Base-by-base conservation (phyloP, 352 stramenopile species). In the Halophytophthora batemanensis region DNA sequence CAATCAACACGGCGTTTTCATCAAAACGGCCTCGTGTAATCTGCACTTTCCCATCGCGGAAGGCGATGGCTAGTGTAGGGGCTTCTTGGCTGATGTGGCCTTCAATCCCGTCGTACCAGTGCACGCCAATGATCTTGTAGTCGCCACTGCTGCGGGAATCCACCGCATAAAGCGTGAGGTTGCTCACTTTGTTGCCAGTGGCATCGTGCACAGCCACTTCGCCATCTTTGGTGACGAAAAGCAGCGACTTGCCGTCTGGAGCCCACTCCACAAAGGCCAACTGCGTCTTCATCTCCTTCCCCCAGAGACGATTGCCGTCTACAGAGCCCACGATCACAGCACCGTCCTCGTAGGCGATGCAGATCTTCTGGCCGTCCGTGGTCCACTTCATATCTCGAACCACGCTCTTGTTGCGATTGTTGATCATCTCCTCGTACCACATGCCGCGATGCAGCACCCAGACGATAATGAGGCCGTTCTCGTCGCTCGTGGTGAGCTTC, bases 341-440 rank as follows among this genome's bases (percentile, higher is more conserved):
- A 19, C 92, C 90, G 64, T 98, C 93, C 49, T 95, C 89, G 61
- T 98, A 98, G 12, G 89, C 90, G 58, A 98, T 98, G 59, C 92
- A 98, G 52, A 98, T 98, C 69, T 96, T 96, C 63, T 96, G 74
- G 0, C 93, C 93, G 69, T 98, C 87, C 6, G 79, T 84, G 6
- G 89, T 97, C 93, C 92, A 98, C 65, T 97, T 97, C 90, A 98
- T 98, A 60, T 96, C 90, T 13, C 67, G 67, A 29, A 98, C 93
- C 33, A 97, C 90, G 54, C 73, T 95, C 62, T 97, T 98, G 74
- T 97, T 97, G 50, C 93, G 73, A 68, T 97, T 98, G 73, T 98
- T 98, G 61, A 98, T 98, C 93, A 98, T 98, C 64, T 98, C 92
- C 53, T 98, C 93, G 70, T 93, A 98, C 90, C 93, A 98, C 70